Conservation (phyloP, 169 alveolate genomes). For the Besnoitia besnoiti region DNA sequence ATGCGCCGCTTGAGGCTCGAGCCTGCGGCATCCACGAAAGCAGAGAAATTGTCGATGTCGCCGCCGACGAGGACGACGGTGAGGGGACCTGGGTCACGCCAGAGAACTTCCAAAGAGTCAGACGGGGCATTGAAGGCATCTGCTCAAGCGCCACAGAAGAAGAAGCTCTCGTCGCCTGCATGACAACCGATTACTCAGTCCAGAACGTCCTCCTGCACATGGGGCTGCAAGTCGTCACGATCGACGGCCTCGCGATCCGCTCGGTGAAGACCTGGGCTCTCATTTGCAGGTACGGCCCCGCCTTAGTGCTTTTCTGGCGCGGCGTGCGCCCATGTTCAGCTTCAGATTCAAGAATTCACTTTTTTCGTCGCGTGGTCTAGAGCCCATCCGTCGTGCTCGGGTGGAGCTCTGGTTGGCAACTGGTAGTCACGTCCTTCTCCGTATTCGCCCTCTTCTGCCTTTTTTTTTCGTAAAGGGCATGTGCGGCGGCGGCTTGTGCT, state of each 20-base stretch:
- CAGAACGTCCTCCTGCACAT: constrained; percentile 83
- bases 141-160: background rate
- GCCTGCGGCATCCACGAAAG: background rate
- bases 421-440: too few relatives aligned
- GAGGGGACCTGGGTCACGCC: constrained; percentile 82
- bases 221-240: constrained; percentile 77
- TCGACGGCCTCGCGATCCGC: constrained; percentile 67
- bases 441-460: too few relatives aligned
- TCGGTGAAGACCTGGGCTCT: constrained; percentile 71
- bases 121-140: constrained; percentile 29
- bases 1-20: background rate
- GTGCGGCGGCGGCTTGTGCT: too few relatives aligned
- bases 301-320: background rate
- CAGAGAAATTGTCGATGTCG: background rate
- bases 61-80: constrained; percentile 15
- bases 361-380: too few relatives aligned
- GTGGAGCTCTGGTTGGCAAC: too few relatives aligned
- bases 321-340: too few relatives aligned
- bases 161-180: constrained; percentile 71
- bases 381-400: too few relatives aligned
- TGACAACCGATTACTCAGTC: constrained; percentile 83
- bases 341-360: too few relatives aligned
- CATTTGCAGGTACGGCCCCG: constrained; percentile 58
- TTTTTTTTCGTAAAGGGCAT: too few relatives aligned
- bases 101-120: constrained; percentile 73